Conservation (phyloP, 106 monocot genomes). For the Vanilla planifolia region DNA sequence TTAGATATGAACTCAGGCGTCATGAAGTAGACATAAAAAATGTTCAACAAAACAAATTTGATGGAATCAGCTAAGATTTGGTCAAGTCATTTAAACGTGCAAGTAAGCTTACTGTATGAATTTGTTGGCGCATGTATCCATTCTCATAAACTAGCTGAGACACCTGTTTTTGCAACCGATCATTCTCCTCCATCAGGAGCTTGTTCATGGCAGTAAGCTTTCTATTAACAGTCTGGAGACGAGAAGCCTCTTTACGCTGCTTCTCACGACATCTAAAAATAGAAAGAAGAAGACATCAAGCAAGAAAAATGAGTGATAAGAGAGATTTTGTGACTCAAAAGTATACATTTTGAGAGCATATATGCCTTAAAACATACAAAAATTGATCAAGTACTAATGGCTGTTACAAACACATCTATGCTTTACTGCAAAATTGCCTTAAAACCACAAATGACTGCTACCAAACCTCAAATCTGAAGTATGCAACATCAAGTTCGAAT, state of each 20-base stretch:
- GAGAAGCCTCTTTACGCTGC: conserved; percentile 83
- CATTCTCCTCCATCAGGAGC: conserved; percentile 96
- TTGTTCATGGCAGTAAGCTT: conserved; percentile 95
- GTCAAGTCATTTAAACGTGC: background rate
- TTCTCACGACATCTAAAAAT: conserved; percentile 79
- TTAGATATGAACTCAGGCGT: background rate
- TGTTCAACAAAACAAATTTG: background rate
- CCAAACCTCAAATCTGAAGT: no score
- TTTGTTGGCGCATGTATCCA: conserved; percentile 77
- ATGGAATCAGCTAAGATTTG: background rate
- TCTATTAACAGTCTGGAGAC: conserved; percentile 83
- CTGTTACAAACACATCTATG: background rate
- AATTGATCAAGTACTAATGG: no score
- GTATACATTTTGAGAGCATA: background rate
- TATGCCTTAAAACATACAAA: no score
- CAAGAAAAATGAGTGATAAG: no score
- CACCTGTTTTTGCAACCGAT: conserved; percentile 93
- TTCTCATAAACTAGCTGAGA: conserved; percentile 85
- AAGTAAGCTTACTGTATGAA: conserved; percentile 54
- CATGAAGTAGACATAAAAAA: background rate
- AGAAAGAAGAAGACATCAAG: background rate
- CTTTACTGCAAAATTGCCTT: background rate
- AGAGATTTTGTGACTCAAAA: background rate
- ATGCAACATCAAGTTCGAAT: no score
- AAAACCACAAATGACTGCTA: background rate